Evolutionary conservation across 2,329 filamentous ascomycete genomes (phyloP).

Genomic region (Ceratocystis albifundus): DNA sequence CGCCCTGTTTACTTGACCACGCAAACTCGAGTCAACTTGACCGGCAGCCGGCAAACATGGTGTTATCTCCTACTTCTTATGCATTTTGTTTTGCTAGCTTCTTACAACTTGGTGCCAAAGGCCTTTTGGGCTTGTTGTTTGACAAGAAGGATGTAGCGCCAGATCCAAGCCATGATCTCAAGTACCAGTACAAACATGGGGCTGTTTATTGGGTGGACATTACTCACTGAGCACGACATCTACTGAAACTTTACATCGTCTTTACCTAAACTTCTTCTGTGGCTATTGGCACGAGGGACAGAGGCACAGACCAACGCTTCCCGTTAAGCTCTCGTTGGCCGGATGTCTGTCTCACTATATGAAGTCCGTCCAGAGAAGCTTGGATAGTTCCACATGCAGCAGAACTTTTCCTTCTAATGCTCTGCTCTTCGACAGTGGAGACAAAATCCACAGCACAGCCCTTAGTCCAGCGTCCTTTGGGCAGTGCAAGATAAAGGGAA

Average conservation of each 20-base stretch:
- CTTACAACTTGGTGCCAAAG: not conserved
- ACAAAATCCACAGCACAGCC: not conserved
- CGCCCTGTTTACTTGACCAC: not conserved
- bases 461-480: not conserved
- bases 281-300: too few relatives aligned
- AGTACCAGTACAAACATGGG: too few relatives aligned
- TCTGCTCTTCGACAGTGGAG: not conserved
- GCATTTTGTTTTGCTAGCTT: not conserved
- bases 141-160: conserved; percentile 9
- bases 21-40: not conserved
- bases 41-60: not conserved
- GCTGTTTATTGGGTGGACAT: not conserved
- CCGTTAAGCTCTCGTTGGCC: not conserved
- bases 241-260: not conserved
- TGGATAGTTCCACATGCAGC: not conserved
- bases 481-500: conserved; percentile 6
- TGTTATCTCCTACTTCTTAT: not conserved
- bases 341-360: not conserved
- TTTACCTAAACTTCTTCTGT: not conserved
- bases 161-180: too few relatives aligned
- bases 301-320: not conserved
- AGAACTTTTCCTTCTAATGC: not conserved
- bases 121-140: not conserved
- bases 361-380: too few relatives aligned
- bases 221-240: not conserved